Evolutionary conservation across 768 basidiomycete species (phyloP).

Genomic region (Mycena filopes): DNA sequence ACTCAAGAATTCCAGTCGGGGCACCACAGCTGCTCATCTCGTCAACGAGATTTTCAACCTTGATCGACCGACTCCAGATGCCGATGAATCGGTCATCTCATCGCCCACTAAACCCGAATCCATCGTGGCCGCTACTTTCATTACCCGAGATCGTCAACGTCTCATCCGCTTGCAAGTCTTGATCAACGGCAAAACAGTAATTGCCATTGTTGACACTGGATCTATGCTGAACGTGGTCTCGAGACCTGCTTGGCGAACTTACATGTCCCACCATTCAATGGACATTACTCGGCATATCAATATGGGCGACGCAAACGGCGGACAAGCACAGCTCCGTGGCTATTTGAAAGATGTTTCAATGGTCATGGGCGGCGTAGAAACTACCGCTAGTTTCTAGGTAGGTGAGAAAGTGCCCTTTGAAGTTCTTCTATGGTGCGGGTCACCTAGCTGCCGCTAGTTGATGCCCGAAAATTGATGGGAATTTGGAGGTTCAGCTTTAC

Average conservation of each 20-base stretch:
- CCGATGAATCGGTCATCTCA: neutral
- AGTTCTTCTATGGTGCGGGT: neutral
- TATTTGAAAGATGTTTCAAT: no score
- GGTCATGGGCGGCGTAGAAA: no score
- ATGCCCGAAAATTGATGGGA: neutral
- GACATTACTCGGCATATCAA: no score
- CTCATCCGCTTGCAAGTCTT: slow-evolving; percentile 14
- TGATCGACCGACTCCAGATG: no score
- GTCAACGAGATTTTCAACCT: no score
- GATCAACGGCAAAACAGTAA: slow-evolving; percentile 8
- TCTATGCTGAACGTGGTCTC: slow-evolving; percentile 26
- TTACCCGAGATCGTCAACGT: slow-evolving; percentile 9
- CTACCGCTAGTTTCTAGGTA: no score
- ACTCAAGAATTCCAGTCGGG: neutral
- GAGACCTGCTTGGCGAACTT: neutral
- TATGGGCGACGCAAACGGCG: no score
- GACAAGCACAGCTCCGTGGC: no score
- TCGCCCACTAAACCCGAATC: neutral
- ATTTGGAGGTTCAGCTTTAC: neutral
- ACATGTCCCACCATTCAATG: slow-evolving; percentile 15
- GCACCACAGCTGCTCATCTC: no score
- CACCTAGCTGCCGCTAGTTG: neutral
- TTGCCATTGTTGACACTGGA: slow-evolving; percentile 23
- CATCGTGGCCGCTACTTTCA: slow-evolving; percentile 12
- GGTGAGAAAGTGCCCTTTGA: no score